Base-by-base conservation (phyloP, 2,329 filamentous ascomycete genomes). In the Phaeomoniella chlamydospora region DNA sequence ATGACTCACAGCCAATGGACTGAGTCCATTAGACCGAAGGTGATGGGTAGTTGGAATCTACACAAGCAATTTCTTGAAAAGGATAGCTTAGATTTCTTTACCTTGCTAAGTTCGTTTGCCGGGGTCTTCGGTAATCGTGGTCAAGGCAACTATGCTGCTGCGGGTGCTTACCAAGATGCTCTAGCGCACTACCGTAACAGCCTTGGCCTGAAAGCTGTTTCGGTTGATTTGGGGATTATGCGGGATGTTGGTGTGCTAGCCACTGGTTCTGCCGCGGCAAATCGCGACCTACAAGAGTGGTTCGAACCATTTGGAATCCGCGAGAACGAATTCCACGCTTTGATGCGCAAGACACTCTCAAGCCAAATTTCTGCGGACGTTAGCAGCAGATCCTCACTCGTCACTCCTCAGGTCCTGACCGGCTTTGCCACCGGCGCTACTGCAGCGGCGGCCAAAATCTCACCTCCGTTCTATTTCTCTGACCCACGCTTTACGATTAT, bases 101-200 rank as follows among this genome's bases (percentile, higher is more conserved):
- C 61, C 34, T 52, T 59, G 42, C 45, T 63, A 1, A 61, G 58
- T 0, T 64, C 61, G 1, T 44, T 56, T 1, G 55, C 58, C 18
- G 57, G 58, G 2, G 46, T 69, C 11, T 48, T 64, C 4, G 66
- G 67, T 3, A 64, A 64, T 35, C 43, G 55, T 4, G 57, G 60
- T 3, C 53, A 70, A 37, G 54, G 64, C 9, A 66, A 63, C 39
- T 64, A 64, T 40, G 49, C 54, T 2, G 57, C 58, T 4, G 59
- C 48, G 13, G 53, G 54, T 31, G 51, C 55, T 2, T 64, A 53
- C 43, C 52, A 61, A 38, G 57, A 60, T 31, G 49, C 53, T 1
- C 39, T 61, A 4, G 55, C 53, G 2, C 46, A 42, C 4, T 45
- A 52, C 18, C 54, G 56, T 4, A 22, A 33, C 6, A 17, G 37